phyloP scores from a whole-genome alignment of 495 filamentous ascomycete genomes.

The Sporormia fimetaria region DNA sequence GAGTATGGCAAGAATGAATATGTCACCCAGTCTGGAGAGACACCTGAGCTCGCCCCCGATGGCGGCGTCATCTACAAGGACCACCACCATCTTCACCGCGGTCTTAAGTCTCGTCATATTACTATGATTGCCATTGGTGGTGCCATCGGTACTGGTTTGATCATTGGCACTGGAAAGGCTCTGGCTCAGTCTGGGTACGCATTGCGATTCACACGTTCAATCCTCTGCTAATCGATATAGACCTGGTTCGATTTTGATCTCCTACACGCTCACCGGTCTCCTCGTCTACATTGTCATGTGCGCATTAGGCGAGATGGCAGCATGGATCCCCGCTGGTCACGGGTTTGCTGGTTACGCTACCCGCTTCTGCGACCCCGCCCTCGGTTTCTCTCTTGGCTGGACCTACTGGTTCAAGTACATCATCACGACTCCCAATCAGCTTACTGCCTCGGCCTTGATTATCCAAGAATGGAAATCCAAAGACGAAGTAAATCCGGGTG shows the following conservation, averaged over 20 bases:
- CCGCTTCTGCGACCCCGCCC: conserved; percentile 50
- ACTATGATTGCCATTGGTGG: conserved; percentile 81
- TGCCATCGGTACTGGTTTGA: conserved; percentile 64
- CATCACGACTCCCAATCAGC: conserved; percentile 65
- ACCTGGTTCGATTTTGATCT: conserved; percentile 61
- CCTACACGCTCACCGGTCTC: conserved; percentile 49
- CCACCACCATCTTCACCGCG: conserved; percentile 40
- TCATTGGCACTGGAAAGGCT: conserved; percentile 50
- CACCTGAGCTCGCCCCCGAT: conserved; percentile 5
- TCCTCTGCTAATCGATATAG: conserved; percentile 13
- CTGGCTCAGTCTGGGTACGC: conserved; percentile 48
- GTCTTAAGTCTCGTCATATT: conserved; percentile 54
- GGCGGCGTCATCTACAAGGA: conserved; percentile 17
- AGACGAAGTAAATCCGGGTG: conserved; percentile 50
- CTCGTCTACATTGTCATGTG: conserved; percentile 51
- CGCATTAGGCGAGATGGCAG: conserved; percentile 52
- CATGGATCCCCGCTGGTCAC: conserved; percentile 45
- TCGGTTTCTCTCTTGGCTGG: conserved; percentile 52
- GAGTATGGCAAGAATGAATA: conserved; percentile 18
- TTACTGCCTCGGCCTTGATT: conserved; percentile 62
- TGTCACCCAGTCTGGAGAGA: conserved; percentile 1
- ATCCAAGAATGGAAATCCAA: conserved; percentile 57
- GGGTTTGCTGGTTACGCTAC: conserved; percentile 52
- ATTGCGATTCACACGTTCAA: background rate
- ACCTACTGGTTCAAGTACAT: conserved; percentile 51